Base-by-base conservation (phyloP, 345 rosid species). In the Microcos paniculata region DNA sequence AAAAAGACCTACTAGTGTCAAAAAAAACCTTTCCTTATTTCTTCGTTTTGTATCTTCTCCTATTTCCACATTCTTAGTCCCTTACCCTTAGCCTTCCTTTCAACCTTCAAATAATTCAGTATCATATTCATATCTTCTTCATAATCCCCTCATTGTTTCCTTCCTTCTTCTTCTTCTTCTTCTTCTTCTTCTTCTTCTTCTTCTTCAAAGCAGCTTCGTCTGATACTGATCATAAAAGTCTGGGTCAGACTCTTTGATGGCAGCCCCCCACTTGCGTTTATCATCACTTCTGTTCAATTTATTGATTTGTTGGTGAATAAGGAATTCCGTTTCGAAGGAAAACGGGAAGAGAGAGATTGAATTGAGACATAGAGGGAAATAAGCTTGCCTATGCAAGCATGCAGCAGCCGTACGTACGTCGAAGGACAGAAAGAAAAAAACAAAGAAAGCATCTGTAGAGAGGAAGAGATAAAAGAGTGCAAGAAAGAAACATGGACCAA, bases 221-320 rank as follows among this genome's bases (percentile, higher is more conserved):
- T 24, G 62, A 68, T 69, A 77, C 57, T 59, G 40, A 35, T n/a
- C n/a, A n/a, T n/a, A 72, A 30, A 26, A 68, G 63, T 38, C 69
- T 38, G 28, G 40, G 21, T 4, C 70, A 68, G 56, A 66, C 70
- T 69, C 40, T 51, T 18, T 55, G 72, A 56, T 58, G 71, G 71
- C 45, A 68, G 57, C n/a, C 56, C 40, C 28, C 63, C 65, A 38
- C 64, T 51, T 61, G 57, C 71, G 12, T 26, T 16, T 23, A 24
- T 63, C 13, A 19, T 71, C 58, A 31, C 45, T 21, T 63, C 31
- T 56, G 62, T 66, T 14, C 31, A 63, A 76, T 85, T 82, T 77
- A 82, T 85, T 85, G 78, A 81, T 85, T 85, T 82, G 81, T 81
- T 85, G 83, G 76, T 76, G 77, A 83, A 83, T 83, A 83, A 85